Evolutionary conservation across 169 alveolate genomes (phyloP).

Genomic region (Plasmodium knowlesi): DNA sequence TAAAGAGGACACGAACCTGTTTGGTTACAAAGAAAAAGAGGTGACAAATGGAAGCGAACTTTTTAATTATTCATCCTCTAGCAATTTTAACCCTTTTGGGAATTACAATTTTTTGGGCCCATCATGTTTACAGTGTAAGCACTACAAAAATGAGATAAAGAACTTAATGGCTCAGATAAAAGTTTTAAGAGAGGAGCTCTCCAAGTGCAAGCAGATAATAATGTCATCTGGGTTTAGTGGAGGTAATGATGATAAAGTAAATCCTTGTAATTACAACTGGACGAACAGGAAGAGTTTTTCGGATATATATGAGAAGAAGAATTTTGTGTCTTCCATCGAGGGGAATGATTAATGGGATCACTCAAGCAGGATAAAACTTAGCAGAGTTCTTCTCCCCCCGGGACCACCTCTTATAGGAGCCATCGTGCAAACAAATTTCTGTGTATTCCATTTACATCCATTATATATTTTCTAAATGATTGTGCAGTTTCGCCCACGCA

Average conservation of each 20-base stretch:
- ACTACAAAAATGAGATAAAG: conserved; percentile 62
- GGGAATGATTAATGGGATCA: conserved; percentile 19
- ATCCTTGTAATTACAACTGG: conserved; percentile 34
- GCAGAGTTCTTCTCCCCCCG: background rate
- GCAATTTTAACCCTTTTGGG: conserved; percentile 40
- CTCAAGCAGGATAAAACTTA: background rate
- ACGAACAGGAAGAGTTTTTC: background rate
- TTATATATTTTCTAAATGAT: too few species aligned
- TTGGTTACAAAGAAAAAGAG: conserved; percentile 9
- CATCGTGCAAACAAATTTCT: background rate
- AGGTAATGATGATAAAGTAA: conserved; percentile 6
- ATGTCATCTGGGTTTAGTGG: conserved; percentile 44
- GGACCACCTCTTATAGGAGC: background rate
- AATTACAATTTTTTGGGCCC: conserved; percentile 48
- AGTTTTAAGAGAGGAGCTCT: conserved; percentile 37
- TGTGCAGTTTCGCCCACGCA: background rate
- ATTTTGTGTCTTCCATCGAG: conserved; percentile 30
- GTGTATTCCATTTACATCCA: background rate
- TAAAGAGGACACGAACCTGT: background rate
- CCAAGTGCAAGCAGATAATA: conserved; percentile 29
- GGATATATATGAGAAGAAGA: conserved; percentile 18
- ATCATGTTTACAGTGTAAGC: conserved; percentile 57
- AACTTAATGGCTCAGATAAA: conserved; percentile 37
- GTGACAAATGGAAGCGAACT: conserved; percentile 22
- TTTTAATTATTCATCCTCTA: conserved; percentile 42